Percentiles rank a stretch among this genome's conserved stretches.
Conservation (phyloP, 192 early-diverging fungal genomes). For the Linnemannia schmuckeri region DNA sequence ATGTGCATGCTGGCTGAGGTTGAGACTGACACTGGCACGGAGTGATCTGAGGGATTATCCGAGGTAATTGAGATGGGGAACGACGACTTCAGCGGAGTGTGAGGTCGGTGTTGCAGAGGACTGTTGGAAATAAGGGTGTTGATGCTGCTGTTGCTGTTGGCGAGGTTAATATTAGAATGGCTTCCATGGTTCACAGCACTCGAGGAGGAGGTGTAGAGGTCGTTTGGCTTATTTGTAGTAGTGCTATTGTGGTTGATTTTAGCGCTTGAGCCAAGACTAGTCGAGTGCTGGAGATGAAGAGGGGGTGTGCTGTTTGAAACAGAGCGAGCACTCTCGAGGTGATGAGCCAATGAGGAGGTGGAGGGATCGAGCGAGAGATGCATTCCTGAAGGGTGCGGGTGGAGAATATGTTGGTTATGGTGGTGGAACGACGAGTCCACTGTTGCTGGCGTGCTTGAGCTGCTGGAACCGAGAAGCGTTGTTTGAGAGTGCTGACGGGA, state of each 20-base stretch:
- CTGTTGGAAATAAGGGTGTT: constrained; percentile 17
- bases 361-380: not conserved
- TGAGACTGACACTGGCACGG: constrained; percentile 8
- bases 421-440: not conserved
- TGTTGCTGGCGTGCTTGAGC: constrained; percentile 2
- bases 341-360: constrained; percentile 6
- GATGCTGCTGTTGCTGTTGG: constrained; percentile 28
- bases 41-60: constrained; percentile 26
- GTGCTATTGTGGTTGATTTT: constrained; percentile 1
- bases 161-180: constrained; percentile 2
- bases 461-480: constrained; percentile 11
- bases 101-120: constrained; percentile 37
- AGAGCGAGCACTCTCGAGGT: not conserved
- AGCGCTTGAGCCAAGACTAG: constrained; percentile 12
- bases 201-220: not conserved
- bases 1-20: constrained; percentile 9
- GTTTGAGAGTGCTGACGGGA: constrained; percentile 16
- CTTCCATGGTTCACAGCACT: not conserved
- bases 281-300: not conserved
- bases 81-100: constrained; percentile 41
- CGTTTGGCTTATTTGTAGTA: not conserved
- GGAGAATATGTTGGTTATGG: constrained; percentile 1
- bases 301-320: not conserved
- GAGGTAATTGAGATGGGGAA: constrained; percentile 31
- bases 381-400: constrained; percentile 1